phyloP scores from a whole-genome alignment of 768 basidiomycete genomes.

The Mycena venus region DNA sequence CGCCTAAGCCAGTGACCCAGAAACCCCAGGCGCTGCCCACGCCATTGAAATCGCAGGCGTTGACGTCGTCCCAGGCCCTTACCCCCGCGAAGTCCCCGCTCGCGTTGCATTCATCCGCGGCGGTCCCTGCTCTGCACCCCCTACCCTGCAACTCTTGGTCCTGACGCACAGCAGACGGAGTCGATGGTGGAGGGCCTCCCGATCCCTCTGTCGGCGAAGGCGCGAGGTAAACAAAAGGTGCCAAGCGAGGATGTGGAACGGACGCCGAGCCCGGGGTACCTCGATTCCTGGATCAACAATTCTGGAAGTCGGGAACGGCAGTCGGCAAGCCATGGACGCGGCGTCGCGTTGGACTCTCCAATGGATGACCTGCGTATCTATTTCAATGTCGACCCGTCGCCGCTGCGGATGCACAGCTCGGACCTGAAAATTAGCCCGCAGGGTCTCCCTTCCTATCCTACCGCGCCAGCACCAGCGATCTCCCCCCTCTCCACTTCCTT shows the following conservation, averaged over 20 bases:
- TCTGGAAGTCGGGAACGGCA: not conserved
- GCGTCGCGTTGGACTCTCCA: not conserved
- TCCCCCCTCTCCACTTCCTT: not conserved
- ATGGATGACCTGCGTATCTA: not conserved
- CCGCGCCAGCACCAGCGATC: not conserved
- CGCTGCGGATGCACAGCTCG: not conserved
- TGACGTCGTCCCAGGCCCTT: not conserved
- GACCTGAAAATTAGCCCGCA: not conserved
- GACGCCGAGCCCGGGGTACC: not conserved
- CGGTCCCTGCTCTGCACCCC: not conserved
- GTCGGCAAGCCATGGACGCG: not conserved
- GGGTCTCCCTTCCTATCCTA: not conserved
- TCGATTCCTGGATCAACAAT: not conserved
- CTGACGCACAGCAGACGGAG: not conserved
- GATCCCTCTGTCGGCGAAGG: constrained; percentile 8
- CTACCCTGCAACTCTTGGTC: not conserved
- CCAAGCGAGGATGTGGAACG: not conserved
- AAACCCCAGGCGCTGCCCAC: not conserved
- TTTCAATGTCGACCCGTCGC: not conserved
- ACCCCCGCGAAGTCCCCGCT: not conserved
- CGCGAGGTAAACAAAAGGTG: constrained; percentile 18
- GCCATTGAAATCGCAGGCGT: not conserved
- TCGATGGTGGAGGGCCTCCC: not conserved
- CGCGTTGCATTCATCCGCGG: not conserved
- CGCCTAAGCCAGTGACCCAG: not conserved